These are phyloP conservation scores for Pleurotus pulmonarius DNA, from an alignment of 768 basidiomycete species.

Conservation along the genomic window DNA sequence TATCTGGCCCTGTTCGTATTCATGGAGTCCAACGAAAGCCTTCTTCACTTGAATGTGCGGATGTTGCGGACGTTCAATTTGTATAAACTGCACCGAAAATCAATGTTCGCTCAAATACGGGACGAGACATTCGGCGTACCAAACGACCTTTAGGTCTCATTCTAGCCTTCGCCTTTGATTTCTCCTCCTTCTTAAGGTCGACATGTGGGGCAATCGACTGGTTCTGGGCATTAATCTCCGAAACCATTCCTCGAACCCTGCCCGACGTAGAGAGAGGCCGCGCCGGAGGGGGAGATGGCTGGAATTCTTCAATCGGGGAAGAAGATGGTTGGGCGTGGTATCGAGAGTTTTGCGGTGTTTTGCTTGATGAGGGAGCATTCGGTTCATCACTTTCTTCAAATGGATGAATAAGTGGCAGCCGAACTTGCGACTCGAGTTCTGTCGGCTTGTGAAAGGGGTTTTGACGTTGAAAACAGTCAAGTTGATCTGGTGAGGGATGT, in stretches of 20 bases:
- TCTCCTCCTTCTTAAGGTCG: not conserved
- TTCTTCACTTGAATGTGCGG: no score
- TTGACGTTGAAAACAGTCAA: not conserved
- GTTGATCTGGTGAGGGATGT: constrained; percentile 11
- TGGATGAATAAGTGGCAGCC: not conserved
- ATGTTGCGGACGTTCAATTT: no score
- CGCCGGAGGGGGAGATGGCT: not conserved
- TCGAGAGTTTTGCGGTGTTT: not conserved
- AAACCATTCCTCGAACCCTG: no score
- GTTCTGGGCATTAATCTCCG: no score
- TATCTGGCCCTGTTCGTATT: no score
- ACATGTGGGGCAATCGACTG: not conserved
- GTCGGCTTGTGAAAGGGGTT: not conserved
- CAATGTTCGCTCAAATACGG: no score
- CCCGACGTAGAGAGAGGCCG: not conserved
- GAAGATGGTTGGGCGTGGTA: not conserved
- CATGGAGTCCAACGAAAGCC: no score
- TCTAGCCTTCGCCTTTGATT: not conserved
- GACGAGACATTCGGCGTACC: not conserved
- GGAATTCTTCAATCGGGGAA: constrained; percentile 5
- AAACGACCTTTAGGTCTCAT: not conserved
- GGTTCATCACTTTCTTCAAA: not conserved
- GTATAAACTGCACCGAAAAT: no score
- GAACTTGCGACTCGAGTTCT: not conserved
- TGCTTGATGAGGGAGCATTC: not conserved